Evolutionary conservation across 164 flowering plant genomes (phyloP).

Genomic region (Sedum album): DNA sequence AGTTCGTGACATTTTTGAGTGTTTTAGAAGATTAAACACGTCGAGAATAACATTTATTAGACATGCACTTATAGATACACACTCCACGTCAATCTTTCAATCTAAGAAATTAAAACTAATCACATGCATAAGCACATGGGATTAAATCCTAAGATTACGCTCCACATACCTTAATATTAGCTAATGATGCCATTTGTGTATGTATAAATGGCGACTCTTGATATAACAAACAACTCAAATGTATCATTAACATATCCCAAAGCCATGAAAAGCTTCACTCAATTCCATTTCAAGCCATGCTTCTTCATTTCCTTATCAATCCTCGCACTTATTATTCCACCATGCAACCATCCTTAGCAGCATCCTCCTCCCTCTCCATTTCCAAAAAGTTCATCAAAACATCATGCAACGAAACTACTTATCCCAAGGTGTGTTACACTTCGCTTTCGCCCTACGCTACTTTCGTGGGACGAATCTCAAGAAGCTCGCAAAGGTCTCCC

Average conservation of each 20-base stretch:
- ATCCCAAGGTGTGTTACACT: no score
- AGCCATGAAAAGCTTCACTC: constrained; percentile 9
- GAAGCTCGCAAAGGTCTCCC: no score
- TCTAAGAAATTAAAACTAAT: background rate
- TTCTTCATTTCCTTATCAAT: constrained; percentile 2
- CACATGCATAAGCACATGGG: constrained; percentile 5
- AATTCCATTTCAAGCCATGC: constrained; percentile 1
- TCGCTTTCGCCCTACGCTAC: constrained; percentile 23
- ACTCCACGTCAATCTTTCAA: background rate
- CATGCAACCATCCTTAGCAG: constrained; percentile 5
- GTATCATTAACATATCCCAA: background rate
- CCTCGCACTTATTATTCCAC: constrained; percentile 10
- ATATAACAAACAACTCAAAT: background rate
- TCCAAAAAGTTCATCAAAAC: constrained; percentile 18
- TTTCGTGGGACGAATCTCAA: no score
- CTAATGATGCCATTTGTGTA: background rate
- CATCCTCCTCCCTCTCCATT: constrained; percentile 8
- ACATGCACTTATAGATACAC: no score
- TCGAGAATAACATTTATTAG: no score
- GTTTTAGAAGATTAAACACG: no score
- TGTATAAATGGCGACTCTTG: background rate
- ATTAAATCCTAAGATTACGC: background rate
- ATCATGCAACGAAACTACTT: constrained; percentile 22
- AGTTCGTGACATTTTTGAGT: no score
- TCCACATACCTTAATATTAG: background rate